phyloP scores from a whole-genome alignment of 169 alveolate genomes.

The Plasmodium gonderi region DNA sequence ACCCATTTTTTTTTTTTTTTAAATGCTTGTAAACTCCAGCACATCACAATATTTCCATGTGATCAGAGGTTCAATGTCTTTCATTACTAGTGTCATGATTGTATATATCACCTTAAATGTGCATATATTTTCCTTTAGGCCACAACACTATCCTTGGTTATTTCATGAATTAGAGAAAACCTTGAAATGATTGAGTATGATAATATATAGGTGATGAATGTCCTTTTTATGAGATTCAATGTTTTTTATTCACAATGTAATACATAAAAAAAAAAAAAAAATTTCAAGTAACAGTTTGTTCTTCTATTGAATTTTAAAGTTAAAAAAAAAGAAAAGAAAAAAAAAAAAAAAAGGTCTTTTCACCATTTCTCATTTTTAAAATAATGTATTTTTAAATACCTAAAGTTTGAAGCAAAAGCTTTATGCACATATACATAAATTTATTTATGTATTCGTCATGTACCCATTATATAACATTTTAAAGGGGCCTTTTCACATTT shows the following conservation, averaged over 20 bases:
- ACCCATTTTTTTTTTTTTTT: not conserved
- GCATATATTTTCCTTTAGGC: not conserved
- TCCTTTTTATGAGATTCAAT: too few species aligned
- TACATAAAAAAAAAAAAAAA: not conserved
- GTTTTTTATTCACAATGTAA: too few species aligned
- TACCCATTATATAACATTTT: not conserved
- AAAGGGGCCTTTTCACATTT: not conserved
- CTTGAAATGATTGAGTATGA: too few species aligned
- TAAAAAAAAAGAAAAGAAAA: not conserved
- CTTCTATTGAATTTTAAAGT: not conserved
- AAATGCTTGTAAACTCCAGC: not conserved
- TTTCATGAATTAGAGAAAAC: not conserved
- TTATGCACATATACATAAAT: not conserved
- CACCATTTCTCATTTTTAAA: not conserved
- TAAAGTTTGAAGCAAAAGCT: not conserved
- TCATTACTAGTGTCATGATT: not conserved
- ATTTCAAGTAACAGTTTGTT: not conserved
- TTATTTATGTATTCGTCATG: not conserved
- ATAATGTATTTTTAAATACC: not conserved
- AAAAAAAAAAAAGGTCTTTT: not conserved
- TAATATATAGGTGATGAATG: too few species aligned
- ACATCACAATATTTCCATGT: not conserved
- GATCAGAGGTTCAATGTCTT: not conserved
- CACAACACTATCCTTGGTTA: not conserved
- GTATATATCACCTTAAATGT: not conserved